Conservation (phyloP, 2,329 filamentous ascomycete genomes). For the Colletotrichum godetiae region DNA sequence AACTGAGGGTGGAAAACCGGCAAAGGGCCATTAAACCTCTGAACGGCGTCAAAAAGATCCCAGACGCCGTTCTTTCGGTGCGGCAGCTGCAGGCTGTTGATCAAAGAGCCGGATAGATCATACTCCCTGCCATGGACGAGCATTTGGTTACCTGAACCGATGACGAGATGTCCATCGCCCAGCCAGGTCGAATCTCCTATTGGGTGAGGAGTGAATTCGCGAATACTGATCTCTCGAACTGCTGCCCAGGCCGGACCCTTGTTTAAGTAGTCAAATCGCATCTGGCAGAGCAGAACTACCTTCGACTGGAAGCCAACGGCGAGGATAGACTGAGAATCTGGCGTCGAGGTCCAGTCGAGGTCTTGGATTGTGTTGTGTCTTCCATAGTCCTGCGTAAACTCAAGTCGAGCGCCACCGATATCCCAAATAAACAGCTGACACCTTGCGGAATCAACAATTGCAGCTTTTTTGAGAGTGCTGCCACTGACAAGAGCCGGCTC, state of each 20-base stretch:
- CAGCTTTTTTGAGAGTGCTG: slow-evolving; percentile 87
- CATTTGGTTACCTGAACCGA: slow-evolving; percentile 91
- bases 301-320: slow-evolving; percentile 93
- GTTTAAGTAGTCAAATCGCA: slow-evolving; percentile 92
- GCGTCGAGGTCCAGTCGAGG: slow-evolving; percentile 93
- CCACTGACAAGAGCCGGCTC: slow-evolving; percentile 84
- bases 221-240: slow-evolving; percentile 84
- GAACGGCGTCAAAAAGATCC: slow-evolving; percentile 85
- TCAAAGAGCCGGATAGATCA: slow-evolving; percentile 69
- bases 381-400: slow-evolving; percentile 82
- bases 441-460: slow-evolving; percentile 79
- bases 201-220: slow-evolving; percentile 85
- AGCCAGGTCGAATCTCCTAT: slow-evolving; percentile 96
- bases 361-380: slow-evolving; percentile 82
- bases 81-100: slow-evolving; percentile 62
- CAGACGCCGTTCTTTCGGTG: slow-evolving; percentile 62
- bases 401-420: slow-evolving; percentile 81
- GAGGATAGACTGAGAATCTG: slow-evolving; percentile 87
- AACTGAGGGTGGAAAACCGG: slow-evolving; percentile 95
- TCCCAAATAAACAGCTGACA: slow-evolving; percentile 93
- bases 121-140: slow-evolving; percentile 86
- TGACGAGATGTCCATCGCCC: slow-evolving; percentile 83
- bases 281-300: slow-evolving; percentile 84
- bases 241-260: slow-evolving; percentile 90
- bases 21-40: slow-evolving; percentile 85